Evolutionary conservation across 176 grass and related monocot genomes (phyloP).

Genomic region (Elymus sibiricus): DNA sequence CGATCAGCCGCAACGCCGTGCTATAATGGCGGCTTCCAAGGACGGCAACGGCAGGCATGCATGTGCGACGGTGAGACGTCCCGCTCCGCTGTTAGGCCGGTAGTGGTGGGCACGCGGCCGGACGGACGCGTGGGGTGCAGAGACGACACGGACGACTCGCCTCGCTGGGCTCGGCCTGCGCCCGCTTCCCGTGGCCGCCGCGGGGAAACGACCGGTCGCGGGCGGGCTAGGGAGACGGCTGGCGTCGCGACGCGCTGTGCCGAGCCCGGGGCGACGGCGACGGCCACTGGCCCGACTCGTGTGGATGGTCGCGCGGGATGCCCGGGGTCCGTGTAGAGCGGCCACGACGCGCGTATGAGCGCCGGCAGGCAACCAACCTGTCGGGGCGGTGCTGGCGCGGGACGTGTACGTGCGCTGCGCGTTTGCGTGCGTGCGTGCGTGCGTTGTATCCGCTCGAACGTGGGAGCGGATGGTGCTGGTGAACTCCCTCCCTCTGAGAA

Average conservation of each 20-base stretch:
- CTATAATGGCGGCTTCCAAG: background rate
- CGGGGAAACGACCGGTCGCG: background rate
- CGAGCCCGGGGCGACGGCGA: background rate
- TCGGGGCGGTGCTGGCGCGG: slow-evolving; percentile 7
- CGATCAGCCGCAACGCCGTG: background rate
- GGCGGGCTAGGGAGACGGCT: background rate
- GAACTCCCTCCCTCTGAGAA: no score
- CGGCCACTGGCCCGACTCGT: background rate
- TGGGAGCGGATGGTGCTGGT: background rate
- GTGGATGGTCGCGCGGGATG: background rate
- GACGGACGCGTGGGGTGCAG: background rate
- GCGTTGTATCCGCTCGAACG: background rate
- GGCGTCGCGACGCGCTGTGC: background rate
- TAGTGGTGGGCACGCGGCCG: background rate
- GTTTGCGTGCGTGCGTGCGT: background rate
- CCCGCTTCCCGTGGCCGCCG: slow-evolving; percentile 23
- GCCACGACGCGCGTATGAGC: background rate
- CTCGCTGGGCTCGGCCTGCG: slow-evolving; percentile 7
- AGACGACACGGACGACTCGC: background rate
- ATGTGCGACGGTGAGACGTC: slow-evolving; percentile 29
- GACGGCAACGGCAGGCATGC: background rate
- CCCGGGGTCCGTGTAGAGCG: background rate
- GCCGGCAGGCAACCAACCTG: background rate
- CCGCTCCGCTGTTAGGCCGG: slow-evolving; percentile 21
- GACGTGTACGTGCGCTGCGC: background rate